Evolutionary conservation across 179 eudicot genomes (phyloP).

Genomic region (Patellifolia procumbens): DNA sequence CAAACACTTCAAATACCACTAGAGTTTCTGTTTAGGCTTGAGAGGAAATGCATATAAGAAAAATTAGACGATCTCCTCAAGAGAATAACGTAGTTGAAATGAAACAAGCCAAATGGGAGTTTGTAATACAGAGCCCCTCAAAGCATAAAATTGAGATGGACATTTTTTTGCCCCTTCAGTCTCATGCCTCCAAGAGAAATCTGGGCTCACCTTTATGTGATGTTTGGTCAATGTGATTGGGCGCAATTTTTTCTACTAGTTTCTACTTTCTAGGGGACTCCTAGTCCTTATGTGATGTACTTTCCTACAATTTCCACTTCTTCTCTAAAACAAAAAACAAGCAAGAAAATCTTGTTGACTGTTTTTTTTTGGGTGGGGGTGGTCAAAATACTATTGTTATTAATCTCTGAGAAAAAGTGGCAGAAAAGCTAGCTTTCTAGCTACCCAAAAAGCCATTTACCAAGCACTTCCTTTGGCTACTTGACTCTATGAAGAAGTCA

Average conservation of each 20-base stretch:
- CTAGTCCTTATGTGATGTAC: neutral
- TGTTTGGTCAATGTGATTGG: neutral
- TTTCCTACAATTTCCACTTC: neutral
- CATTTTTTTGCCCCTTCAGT: neutral
- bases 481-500: too few relatives aligned
- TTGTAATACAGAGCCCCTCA: neutral
- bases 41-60: neutral
- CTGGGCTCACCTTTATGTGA: neutral
- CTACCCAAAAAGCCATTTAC: too few relatives aligned
- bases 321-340: neutral
- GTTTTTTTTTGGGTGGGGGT: neutral
- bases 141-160: neutral
- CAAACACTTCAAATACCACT: slow-evolving; percentile 3
- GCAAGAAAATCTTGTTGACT: neutral
- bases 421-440: too few relatives aligned
- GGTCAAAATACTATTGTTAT: neutral
- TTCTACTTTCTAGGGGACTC: neutral
- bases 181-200: neutral
- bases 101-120: too few relatives aligned
- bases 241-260: neutral
- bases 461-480: too few relatives aligned
- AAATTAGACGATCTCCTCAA: neutral
- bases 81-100: neutral
- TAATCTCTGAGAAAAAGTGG: neutral
- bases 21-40: neutral